These are phyloP conservation scores for Bacidia gigantensis DNA, from an alignment of 495 filamentous ascomycete species.

Conservation along the genomic window DNA sequence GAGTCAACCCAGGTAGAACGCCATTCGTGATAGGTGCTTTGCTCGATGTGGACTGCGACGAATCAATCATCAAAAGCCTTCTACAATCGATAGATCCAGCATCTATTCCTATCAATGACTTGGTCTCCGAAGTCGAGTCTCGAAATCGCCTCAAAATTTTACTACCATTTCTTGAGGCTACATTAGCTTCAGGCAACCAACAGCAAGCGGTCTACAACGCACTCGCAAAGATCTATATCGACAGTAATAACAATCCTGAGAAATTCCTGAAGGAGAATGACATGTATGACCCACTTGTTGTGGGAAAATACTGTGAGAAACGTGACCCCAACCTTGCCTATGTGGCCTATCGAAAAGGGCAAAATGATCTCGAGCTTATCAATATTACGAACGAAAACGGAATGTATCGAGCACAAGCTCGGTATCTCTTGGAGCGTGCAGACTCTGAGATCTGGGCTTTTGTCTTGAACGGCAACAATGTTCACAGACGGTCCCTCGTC, in stretches of 20 bases:
- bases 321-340: constrained; percentile 93
- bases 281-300: constrained; percentile 80
- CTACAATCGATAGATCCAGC: constrained; percentile 74
- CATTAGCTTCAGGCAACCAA: constrained; percentile 79
- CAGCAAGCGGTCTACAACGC: constrained; percentile 98
- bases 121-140: constrained; percentile 87
- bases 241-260: constrained; percentile 97
- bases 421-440: constrained; percentile 83
- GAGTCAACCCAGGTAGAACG: constrained; percentile 86
- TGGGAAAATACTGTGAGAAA: constrained; percentile 99
- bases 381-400: constrained; percentile 97
- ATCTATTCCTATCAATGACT: constrained; percentile 86
- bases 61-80: constrained; percentile 86
- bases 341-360: constrained; percentile 91
- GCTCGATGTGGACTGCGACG: constrained; percentile 96
- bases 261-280: constrained; percentile 98
- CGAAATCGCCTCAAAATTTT: constrained; percentile 93
- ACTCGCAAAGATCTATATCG: constrained; percentile 98
- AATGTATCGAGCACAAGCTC: constrained; percentile 95
- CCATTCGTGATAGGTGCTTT: constrained; percentile 89
- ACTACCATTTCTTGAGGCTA: constrained; percentile 91
- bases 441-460: constrained; percentile 90
- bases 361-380: constrained; percentile 94
- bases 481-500: constrained; percentile 80
- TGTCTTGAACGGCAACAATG: constrained; percentile 87